Evolutionary conservation across 1,284 basidiomycete genomes (phyloP).

Genomic region (Fomitopsis pinicola): DNA sequence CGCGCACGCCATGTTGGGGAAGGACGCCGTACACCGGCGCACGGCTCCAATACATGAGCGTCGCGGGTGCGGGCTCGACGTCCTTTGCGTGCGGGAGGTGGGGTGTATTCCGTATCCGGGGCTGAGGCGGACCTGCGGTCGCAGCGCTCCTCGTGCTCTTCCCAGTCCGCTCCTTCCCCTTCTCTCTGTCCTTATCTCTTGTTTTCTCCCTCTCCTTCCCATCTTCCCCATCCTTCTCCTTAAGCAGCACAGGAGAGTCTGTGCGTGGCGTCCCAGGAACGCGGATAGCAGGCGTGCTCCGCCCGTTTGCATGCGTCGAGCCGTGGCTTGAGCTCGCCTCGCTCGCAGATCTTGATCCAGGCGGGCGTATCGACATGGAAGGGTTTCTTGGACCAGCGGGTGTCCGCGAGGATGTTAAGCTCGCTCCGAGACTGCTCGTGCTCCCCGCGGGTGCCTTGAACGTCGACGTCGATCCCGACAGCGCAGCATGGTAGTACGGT

Average conservation of each 20-base stretch:
- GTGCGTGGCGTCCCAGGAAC: background rate
- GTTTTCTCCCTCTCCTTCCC: conserved; percentile 13
- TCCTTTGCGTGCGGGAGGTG: conserved; percentile 56
- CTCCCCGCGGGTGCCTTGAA: conserved; percentile 20
- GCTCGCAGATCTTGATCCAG: background rate
- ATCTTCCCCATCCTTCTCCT: conserved; percentile 11
- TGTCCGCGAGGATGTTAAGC: background rate
- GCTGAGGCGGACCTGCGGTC: conserved; percentile 6
- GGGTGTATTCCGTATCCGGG: conserved; percentile 28
- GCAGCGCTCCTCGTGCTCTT: conserved; percentile 8
- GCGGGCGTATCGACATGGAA: background rate
- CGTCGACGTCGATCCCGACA: conserved; percentile 27
- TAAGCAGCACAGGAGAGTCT: background rate
- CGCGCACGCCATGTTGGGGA: conserved; percentile 74
- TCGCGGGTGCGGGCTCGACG: conserved; percentile 48
- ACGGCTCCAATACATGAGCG: conserved; percentile 83
- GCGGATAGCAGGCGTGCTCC: background rate
- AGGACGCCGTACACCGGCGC: conserved; percentile 77
- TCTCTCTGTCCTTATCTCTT: conserved; percentile 13
- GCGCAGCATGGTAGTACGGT: conserved; percentile 28
- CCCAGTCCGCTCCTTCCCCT: conserved; percentile 8
- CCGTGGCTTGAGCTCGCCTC: background rate
- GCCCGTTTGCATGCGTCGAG: background rate
- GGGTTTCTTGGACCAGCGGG: background rate
- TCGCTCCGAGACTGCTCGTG: conserved; percentile 25